These are phyloP conservation scores for Dioscorea alata DNA, from an alignment of 106 monocot genomes.

Conservation along the genomic window DNA sequence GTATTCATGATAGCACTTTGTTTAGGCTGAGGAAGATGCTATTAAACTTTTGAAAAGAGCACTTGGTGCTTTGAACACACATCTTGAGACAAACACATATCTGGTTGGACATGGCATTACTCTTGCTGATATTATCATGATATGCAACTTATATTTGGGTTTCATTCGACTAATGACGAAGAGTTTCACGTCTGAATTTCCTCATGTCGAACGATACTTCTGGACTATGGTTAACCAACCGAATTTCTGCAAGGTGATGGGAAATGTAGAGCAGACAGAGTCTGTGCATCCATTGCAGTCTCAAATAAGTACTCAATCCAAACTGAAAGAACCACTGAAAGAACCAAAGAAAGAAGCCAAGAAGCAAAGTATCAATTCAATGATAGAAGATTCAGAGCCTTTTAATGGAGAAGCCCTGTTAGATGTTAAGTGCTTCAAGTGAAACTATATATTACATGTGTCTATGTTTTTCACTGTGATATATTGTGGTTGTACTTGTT, in stretches of 20 bases:
- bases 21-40: conserved; percentile 65
- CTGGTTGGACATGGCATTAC: conserved; percentile 75
- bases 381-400: conserved; percentile 70
- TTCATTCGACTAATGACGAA: conserved; percentile 54
- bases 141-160: conserved; percentile 60
- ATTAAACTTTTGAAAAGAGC: conserved; percentile 64
- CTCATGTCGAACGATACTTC: conserved; percentile 86
- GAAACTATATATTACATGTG: not conserved
- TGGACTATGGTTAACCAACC: conserved; percentile 93
- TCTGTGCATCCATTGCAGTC: conserved; percentile 50
- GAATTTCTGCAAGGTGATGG: conserved; percentile 59
- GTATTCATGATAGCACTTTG: not conserved
- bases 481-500: too few relatives aligned
- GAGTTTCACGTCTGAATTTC: conserved; percentile 74
- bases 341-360: conserved; percentile 71
- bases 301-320: conserved; percentile 26
- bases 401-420: conserved; percentile 54
- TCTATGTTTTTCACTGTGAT: too few relatives aligned
- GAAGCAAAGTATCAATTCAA: conserved; percentile 49
- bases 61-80: conserved; percentile 51
- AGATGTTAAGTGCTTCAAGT: conserved; percentile 71
- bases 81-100: conserved; percentile 71
- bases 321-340: conserved; percentile 40
- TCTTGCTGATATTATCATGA: conserved; percentile 73
- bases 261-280: conserved; percentile 67